Evolutionary conservation across 371 early-diverging fungal genomes (phyloP), one percentile per base, ranked within the genome.

Genomic region (Mucor mucedo): DNA sequence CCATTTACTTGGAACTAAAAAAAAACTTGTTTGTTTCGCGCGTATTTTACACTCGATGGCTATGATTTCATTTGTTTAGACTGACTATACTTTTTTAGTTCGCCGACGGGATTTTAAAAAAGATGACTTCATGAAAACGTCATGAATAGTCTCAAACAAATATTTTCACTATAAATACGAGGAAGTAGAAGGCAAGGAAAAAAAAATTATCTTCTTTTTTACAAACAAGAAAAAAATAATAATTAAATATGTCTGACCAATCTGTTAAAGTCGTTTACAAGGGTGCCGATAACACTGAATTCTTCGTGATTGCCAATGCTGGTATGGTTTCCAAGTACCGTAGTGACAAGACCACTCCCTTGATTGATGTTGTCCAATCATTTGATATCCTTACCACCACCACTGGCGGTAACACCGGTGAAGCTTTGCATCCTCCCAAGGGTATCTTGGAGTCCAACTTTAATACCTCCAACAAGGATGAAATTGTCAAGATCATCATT

Each of bases 341-440:
- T 40, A 63, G 64, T 3, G 82, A 81, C 57, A 74, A 75, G 59
- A 67, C 71, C 2, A 73, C 73, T 54, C 82, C 82, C 10, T 52
- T 81, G 33, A 66, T 81, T 9, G 73, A 81, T 28, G 82, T 81
- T 27, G 78, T 76, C 38, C 75, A 78, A 70, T 71, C 55, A 14
- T 70, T 65, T 50, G 66, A 73, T 28, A 28, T 73, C 28, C 55
- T 53, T 35, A 63, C 62, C 28, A 62, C 67, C 21, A 9, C 49
- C 7, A 60, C 48, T 44, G 70, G 70, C 9, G 42, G 74, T 16
- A 68, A 58, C 38, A 70, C 70, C 10, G 74, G 74, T 56, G 70
- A 70, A 62, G 49, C 53, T 28, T 52, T 70, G 7, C 53, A 47
- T 40, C 74, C 74, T 39, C 21, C 74, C 7, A 70, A 65, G 28